These are phyloP conservation scores for Brassica juncea DNA, from an alignment of 345 rosid species.

Conservation along the genomic window DNA sequence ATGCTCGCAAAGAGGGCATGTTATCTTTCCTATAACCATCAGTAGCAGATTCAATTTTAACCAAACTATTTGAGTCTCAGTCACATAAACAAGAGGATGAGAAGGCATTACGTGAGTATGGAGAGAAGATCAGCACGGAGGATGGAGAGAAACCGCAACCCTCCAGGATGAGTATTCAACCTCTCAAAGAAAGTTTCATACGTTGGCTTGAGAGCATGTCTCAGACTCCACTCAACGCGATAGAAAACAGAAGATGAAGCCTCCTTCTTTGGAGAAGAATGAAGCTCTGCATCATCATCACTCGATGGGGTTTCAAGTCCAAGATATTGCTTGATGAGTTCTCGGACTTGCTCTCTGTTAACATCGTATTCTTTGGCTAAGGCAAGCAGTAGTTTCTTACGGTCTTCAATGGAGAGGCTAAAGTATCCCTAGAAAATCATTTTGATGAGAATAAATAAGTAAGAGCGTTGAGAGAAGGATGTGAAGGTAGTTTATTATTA, in stretches of 20 bases:
- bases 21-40: conserved; percentile 65
- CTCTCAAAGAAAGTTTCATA: conserved; percentile 87
- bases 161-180: conserved; percentile 82
- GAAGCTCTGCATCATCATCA: conserved; percentile 37
- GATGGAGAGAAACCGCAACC: conserved; percentile 70
- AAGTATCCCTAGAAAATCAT: conserved; percentile 66
- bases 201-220: conserved; percentile 75
- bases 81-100: background rate
- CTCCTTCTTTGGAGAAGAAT: conserved; percentile 48
- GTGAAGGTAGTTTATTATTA: conserved; percentile 21
- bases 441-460: background rate
- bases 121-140: conserved; percentile 84
- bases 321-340: conserved; percentile 82
- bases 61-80: conserved; percentile 2
- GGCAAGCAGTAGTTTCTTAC: conserved; percentile 51
- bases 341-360: conserved; percentile 61
- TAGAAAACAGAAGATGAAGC: conserved; percentile 62
- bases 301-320: conserved; percentile 68
- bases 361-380: conserved; percentile 90
- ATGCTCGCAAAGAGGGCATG: conserved; percentile 59
- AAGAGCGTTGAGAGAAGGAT: background rate
- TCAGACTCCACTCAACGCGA: conserved; percentile 75
- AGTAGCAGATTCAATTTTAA: background rate
- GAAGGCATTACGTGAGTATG: conserved; percentile 63
- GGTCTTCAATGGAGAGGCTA: conserved; percentile 61